phyloP scores from a whole-genome alignment of 225 moss, liverwort and hornwort genomes.

The Sphagnum contortum region DNA sequence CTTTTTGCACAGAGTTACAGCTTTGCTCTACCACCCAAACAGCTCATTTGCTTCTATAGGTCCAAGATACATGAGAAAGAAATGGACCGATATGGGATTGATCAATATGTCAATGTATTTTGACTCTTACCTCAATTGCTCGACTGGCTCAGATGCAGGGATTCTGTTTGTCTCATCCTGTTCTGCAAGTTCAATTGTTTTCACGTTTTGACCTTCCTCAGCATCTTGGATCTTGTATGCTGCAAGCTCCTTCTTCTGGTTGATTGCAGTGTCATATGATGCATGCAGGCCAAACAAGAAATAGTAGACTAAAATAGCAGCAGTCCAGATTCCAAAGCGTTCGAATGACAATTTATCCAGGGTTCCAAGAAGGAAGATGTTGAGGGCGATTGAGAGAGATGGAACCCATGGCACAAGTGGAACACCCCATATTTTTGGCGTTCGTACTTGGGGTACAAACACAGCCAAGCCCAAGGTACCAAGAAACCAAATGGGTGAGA shows the following conservation, averaged over 20 bases:
- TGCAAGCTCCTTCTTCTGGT: not conserved
- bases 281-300: conserved; percentile 32
- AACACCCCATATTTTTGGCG: conserved; percentile 22
- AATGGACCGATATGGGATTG: too few species aligned
- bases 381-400: conserved; percentile 20
- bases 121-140: too few species aligned
- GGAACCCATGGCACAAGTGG: conserved; percentile 35
- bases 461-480: conserved; percentile 18
- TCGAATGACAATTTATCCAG: conserved; percentile 26
- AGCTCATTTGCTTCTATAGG: too few species aligned
- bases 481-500: conserved; percentile 13
- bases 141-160: too few species aligned
- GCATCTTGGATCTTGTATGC: too few species aligned
- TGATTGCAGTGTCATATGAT: conserved; percentile 22
- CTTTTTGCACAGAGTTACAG: too few species aligned
- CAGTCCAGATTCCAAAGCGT: conserved; percentile 27
- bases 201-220: too few species aligned
- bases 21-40: too few species aligned
- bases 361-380: conserved; percentile 36
- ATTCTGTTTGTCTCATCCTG: too few species aligned
- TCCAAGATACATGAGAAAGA: too few species aligned
- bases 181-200: too few species aligned
- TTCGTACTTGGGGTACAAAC: conserved; percentile 16
- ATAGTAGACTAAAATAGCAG: conserved; percentile 21
- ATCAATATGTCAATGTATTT: too few species aligned